Evolutionary conservation across 305 asterid species (phyloP).

Genomic region (Withania somnifera): DNA sequence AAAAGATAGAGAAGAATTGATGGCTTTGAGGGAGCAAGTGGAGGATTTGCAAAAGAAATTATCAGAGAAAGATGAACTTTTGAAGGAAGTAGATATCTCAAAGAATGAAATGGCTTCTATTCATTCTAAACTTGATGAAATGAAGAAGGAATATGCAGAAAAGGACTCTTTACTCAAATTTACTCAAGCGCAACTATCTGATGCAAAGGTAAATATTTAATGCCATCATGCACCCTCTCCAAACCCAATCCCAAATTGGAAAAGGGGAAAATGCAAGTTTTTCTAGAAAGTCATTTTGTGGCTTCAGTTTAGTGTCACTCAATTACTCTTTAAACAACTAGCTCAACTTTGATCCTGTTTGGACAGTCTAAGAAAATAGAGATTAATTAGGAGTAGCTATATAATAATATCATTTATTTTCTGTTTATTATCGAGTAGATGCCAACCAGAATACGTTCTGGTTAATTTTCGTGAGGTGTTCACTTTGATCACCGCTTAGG

Average conservation of each 20-base stretch:
- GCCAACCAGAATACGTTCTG: too few species aligned
- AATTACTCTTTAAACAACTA: too few species aligned
- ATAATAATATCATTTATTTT: too few species aligned
- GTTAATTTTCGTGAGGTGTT: too few species aligned
- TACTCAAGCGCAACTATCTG: constrained; percentile 69
- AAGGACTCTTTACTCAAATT: constrained; percentile 59
- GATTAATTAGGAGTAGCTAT: too few species aligned
- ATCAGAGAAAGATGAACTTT: constrained; percentile 68
- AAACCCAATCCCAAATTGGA: background rate
- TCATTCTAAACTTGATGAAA: constrained; percentile 31
- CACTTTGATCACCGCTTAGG: too few species aligned
- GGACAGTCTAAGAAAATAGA: too few species aligned
- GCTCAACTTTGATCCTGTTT: too few species aligned
- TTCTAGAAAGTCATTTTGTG: background rate
- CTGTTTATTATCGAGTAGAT: too few species aligned
- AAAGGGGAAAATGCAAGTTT: background rate
- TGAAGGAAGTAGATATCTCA: constrained; percentile 46
- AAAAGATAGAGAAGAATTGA: constrained; percentile 69
- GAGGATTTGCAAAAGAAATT: constrained; percentile 57
- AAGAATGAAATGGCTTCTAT: constrained; percentile 43
- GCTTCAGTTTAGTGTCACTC: too few species aligned
- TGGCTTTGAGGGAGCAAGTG: constrained; percentile 45
- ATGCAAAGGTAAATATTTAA: constrained; percentile 39
- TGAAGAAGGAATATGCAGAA: constrained; percentile 40
- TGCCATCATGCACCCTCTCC: background rate